phyloP scores from a whole-genome alignment of 2,329 filamentous ascomycete species.

The Penicillium hordei region DNA sequence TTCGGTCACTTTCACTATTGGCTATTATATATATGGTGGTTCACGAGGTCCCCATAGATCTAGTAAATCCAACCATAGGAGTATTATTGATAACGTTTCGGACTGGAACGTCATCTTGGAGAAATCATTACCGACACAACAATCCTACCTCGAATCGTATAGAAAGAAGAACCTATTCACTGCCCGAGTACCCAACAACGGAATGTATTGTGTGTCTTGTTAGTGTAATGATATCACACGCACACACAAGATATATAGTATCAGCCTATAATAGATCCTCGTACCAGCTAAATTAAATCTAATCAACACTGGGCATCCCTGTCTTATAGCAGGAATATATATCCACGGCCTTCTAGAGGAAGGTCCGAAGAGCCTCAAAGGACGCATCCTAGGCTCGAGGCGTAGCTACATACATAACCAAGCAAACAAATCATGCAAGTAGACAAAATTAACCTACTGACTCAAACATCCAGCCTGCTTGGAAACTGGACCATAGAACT shows the following conservation, averaged over 20 bases:
- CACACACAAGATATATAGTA: background rate
- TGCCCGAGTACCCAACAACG: background rate
- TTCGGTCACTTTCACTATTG: background rate
- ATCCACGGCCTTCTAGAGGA: too few species aligned
- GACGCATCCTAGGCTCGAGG: background rate
- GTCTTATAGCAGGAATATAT: background rate
- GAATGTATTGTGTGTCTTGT: too few species aligned
- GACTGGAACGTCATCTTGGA: too few species aligned
- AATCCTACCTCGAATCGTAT: background rate
- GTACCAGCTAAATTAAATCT: too few species aligned
- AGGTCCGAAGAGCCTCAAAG: background rate
- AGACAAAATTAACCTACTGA: background rate
- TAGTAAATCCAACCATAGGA: background rate
- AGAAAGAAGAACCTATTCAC: background rate
- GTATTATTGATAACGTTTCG: background rate
- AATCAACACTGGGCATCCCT: background rate
- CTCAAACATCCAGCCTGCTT: background rate
- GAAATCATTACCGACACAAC: too few species aligned
- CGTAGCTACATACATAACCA: background rate
- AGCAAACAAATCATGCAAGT: background rate
- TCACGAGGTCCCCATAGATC: background rate
- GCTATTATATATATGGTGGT: background rate
- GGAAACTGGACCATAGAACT: background rate
- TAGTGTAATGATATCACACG: background rate
- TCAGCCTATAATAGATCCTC: background rate